Percentiles rank a stretch among this genome's conserved stretches.
Evolutionary conservation across 208 protist species (phyloP).

Genomic region (Wallacemonas sp.): DNA sequence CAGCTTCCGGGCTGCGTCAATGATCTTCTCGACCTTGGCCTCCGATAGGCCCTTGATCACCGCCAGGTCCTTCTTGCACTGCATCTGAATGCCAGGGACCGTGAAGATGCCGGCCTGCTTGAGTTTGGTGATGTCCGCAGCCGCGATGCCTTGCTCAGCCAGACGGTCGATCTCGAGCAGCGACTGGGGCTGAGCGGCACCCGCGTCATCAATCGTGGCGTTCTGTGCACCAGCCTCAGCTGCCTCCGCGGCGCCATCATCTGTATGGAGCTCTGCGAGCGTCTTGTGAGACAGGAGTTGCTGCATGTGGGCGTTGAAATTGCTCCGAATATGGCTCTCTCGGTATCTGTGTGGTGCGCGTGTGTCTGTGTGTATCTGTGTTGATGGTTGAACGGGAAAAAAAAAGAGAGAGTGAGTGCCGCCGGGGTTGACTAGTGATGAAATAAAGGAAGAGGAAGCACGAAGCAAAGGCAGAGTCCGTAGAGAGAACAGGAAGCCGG

Average conservation of each 20-base stretch:
- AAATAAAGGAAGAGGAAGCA: background rate
- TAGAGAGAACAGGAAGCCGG: background rate
- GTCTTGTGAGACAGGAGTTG: constrained; percentile 6
- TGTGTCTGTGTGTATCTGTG: constrained; percentile 11
- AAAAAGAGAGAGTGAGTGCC: background rate
- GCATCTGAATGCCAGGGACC: constrained; percentile 90
- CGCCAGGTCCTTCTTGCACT: constrained; percentile 88
- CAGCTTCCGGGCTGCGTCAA: constrained; percentile 94
- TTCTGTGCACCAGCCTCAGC: constrained; percentile 15
- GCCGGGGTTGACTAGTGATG: background rate
- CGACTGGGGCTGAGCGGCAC: constrained; percentile 28
- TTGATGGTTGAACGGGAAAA: background rate
- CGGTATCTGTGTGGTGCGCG: background rate
- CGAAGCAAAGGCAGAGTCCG: background rate
- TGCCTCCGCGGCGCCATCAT: constrained; percentile 1
- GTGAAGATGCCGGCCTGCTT: constrained; percentile 92
- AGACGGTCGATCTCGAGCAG: constrained; percentile 89
- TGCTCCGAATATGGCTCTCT: background rate
- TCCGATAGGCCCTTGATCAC: constrained; percentile 98
- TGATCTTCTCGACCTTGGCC: constrained; percentile 98
- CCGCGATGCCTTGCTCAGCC: constrained; percentile 87
- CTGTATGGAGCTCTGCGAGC: background rate
- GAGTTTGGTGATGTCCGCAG: constrained; percentile 90
- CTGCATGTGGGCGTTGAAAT: constrained; percentile 17
- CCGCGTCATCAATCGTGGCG: constrained; percentile 25